A percentile compares a stretch with the other conserved stretches of the same genome.
phyloP scores from a whole-genome alignment of 2,329 filamentous ascomycete genomes.

The Leptographium flavum region DNA sequence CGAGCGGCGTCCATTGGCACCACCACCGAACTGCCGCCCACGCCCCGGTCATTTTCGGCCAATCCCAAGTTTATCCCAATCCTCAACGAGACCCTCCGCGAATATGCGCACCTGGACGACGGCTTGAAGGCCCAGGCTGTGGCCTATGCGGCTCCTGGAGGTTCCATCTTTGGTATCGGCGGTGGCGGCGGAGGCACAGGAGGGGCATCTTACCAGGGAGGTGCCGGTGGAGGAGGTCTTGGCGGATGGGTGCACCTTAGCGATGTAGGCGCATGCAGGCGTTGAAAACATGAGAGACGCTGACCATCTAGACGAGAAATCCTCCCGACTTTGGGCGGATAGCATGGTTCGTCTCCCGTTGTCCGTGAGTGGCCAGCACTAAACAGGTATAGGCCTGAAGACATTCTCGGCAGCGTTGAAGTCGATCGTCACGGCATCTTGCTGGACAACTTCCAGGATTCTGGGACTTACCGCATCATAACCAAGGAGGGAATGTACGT shows the following conservation, averaged over 20 bases:
- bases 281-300: background rate
- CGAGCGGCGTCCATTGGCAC: conserved; percentile 42
- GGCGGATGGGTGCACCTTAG: conserved; percentile 53
- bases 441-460: conserved; percentile 12
- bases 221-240: conserved; percentile 41
- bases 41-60: conserved; percentile 42
- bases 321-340: conserved; percentile 54
- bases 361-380: too few species aligned
- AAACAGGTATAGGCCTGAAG: conserved; percentile 43
- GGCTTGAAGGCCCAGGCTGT: conserved; percentile 31
- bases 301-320: conserved; percentile 28
- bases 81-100: conserved; percentile 20
- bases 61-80: conserved; percentile 41
- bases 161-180: conserved; percentile 31
- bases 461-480: conserved; percentile 37
- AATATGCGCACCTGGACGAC: conserved; percentile 14
- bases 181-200: conserved; percentile 36
- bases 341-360: conserved; percentile 39
- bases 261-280: too few species aligned
- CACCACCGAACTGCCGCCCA: conserved; percentile 43
- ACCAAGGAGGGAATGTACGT: conserved; percentile 56
- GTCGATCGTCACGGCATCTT: conserved; percentile 37
- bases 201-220: conserved; percentile 31
- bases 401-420: conserved; percentile 55
- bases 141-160: conserved; percentile 45